These are phyloP conservation scores for Cubamyces sp. DNA, from an alignment of 768 basidiomycete species.

Conservation along the genomic window DNA sequence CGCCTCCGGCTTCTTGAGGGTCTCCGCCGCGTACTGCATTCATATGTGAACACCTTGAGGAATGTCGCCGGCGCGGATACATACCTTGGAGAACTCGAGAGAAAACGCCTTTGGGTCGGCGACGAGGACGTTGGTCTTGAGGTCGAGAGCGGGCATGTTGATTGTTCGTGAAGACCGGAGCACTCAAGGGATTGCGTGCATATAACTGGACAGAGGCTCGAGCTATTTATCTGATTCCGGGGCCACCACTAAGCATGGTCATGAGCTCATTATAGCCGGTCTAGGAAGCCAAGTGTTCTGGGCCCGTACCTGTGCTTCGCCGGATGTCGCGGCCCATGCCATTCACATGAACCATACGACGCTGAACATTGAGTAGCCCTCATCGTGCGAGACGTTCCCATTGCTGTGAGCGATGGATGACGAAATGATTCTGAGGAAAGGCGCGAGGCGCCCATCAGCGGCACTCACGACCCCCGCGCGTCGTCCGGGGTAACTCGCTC, in stretches of 20 bases:
- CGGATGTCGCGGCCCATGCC: no score
- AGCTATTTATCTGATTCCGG: conserved; percentile 14
- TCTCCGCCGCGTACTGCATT: conserved; percentile 53
- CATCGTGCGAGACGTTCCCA: conserved; percentile 7
- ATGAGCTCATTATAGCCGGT: not conserved
- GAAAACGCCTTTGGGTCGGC: conserved; percentile 41
- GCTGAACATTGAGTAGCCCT: not conserved
- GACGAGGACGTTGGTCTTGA: conserved; percentile 46
- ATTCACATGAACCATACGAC: no score
- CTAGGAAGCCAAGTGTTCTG: no score
- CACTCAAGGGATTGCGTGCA: conserved; percentile 1
- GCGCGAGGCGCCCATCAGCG: conserved; percentile 5
- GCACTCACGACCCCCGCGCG: no score
- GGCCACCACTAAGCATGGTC: not conserved
- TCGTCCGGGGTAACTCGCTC: not conserved
- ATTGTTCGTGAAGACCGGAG: not conserved
- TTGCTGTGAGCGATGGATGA: conserved; percentile 6
- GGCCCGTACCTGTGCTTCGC: no score
- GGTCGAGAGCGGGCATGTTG: conserved; percentile 43
- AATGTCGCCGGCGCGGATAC: not conserved
- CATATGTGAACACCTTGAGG: not conserved
- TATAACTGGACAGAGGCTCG: not conserved
- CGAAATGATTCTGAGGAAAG: conserved; percentile 6
- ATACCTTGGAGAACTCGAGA: conserved; percentile 62
- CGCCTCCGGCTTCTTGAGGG: conserved; percentile 56